These are phyloP conservation scores for Talaromyces sp. DNA, from an alignment of 2,329 filamentous ascomycete genomes.

Conservation along the genomic window DNA sequence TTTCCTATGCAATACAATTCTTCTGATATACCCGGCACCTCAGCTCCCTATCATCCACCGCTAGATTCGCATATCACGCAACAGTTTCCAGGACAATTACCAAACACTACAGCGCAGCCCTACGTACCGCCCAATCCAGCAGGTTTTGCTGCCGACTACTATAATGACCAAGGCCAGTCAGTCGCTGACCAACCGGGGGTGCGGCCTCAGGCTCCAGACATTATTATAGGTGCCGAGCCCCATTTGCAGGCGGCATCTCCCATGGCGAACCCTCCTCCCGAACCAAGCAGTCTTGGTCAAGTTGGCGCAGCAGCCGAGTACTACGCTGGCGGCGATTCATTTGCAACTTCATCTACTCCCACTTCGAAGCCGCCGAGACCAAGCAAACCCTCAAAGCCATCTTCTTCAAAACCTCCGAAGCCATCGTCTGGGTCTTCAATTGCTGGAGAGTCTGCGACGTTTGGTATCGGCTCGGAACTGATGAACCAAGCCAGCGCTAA, in stretches of 20 bases:
- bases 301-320: conserved; percentile 57
- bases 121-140: conserved; percentile 49
- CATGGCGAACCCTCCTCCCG: conserved; percentile 54
- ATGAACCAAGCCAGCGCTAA: conserved; percentile 25
- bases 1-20: conserved; percentile 36
- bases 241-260: conserved; percentile 57
- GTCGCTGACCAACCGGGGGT: conserved; percentile 61
- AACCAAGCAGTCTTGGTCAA: conserved; percentile 54
- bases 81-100: conserved; percentile 58
- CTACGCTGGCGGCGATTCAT: conserved; percentile 39
- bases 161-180: conserved; percentile 61
- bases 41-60: conserved; percentile 28
- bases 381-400: conserved; percentile 33
- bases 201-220: conserved; percentile 51
- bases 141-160: conserved; percentile 61
- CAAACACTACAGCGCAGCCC: conserved; percentile 42
- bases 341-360: conserved; percentile 22
- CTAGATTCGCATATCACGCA: conserved; percentile 53
- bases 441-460: conserved; percentile 38
- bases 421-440: conserved; percentile 14
- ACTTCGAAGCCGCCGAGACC: conserved; percentile 32
- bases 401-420: conserved; percentile 12
- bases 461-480: conserved; percentile 41
- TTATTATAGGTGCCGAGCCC: conserved; percentile 56
- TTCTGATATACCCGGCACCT: conserved; percentile 25